Percentiles rank a stretch among this genome's conserved stretches.
Evolutionary conservation across 179 eudicot species (phyloP).

Genomic region (Corrigiola litoralis): DNA sequence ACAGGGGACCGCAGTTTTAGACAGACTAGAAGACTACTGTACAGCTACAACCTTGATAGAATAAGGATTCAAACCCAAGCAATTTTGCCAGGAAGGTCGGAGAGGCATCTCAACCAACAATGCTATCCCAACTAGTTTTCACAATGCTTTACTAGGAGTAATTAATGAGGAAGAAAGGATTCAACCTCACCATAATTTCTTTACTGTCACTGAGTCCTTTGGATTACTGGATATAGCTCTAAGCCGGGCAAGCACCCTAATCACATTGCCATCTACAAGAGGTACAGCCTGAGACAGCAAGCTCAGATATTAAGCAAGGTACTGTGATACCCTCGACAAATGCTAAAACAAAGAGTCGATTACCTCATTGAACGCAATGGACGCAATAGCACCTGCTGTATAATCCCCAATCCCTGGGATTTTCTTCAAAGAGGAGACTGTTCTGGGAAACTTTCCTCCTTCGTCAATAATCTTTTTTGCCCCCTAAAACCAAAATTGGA

Average conservation of each 20-base stretch:
- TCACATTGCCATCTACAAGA: slow-evolving; percentile 90
- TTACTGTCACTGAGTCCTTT: slow-evolving; percentile 55
- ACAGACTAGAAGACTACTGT: too few relatives aligned
- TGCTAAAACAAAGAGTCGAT: slow-evolving; percentile 1
- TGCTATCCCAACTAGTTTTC: too few relatives aligned
- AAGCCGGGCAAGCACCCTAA: slow-evolving; percentile 77
- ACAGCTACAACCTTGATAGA: too few relatives aligned
- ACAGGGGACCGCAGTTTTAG: too few relatives aligned
- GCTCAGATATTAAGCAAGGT: slow-evolving; percentile 1
- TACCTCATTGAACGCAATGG: slow-evolving; percentile 88
- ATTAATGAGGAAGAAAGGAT: not conserved
- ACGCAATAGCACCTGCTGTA: slow-evolving; percentile 97
- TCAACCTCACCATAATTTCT: slow-evolving; percentile 61
- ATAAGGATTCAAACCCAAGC: too few relatives aligned
- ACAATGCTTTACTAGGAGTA: not conserved
- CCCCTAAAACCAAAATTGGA: slow-evolving; percentile 40
- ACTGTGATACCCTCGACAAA: not conserved
- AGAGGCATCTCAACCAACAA: too few relatives aligned
- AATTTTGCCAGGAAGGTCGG: too few relatives aligned
- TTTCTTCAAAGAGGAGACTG: slow-evolving; percentile 52
- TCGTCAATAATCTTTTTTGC: slow-evolving; percentile 69
- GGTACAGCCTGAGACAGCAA: slow-evolving; percentile 62
- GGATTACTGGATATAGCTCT: slow-evolving; percentile 86
- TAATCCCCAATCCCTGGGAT: slow-evolving; percentile 88
- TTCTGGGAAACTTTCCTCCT: slow-evolving; percentile 71